Percentiles rank a stretch among this genome's conserved stretches.
Conservation (phyloP, 306 rosid genomes). For the Vigna unguiculata region DNA sequence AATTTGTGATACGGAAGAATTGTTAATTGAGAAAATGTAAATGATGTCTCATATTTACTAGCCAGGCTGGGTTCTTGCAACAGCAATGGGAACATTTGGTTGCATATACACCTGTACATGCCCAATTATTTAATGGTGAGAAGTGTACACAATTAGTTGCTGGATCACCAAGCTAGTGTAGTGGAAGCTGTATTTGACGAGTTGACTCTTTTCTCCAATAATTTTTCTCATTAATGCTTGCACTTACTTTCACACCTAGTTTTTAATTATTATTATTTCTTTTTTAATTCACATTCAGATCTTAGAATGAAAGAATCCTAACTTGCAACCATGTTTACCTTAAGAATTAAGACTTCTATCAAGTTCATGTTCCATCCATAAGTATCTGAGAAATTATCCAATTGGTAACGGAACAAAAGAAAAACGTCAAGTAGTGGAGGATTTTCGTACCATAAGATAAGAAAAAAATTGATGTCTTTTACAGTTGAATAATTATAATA, state of each 20-base stretch:
- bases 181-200: slow-evolving; percentile 25
- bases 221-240: slow-evolving; percentile 45
- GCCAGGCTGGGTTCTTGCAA: slow-evolving; percentile 43
- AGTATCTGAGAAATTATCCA: background rate
- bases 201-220: slow-evolving; percentile 49
- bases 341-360: background rate
- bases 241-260: slow-evolving; percentile 34
- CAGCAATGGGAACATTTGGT: slow-evolving; percentile 14
- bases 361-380: background rate
- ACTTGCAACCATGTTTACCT: slow-evolving; percentile 34
- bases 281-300: slow-evolving; percentile 31
- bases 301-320: slow-evolving; percentile 40
- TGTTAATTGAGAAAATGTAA: background rate
- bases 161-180: slow-evolving; percentile 39
- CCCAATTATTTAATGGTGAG: background rate
- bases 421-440: background rate
- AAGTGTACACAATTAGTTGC: slow-evolving; percentile 17
- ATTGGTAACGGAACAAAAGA: background rate
- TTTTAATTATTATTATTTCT: background rate
- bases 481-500: slow-evolving; percentile 6
- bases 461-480: background rate
- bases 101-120: slow-evolving; percentile 29
- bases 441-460: background rate
- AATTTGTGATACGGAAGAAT: background rate
- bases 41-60: background rate